A percentile compares a stretch with the other conserved stretches of the same genome.
phyloP scores from a whole-genome alignment of 306 rosid species.

The Cucumis sativus region Cucumber_9930_V3 NC_026655.2:31452501-31453000 shows the following conservation, averaged over 20 bases:
- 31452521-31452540: background rate
- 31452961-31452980: background rate
- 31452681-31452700: background rate
- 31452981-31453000: background rate
- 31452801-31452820: background rate
- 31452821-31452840: slow-evolving; percentile 1
- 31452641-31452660: no score
- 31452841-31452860: slow-evolving; percentile 7
- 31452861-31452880: slow-evolving; percentile 8
- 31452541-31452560: background rate
- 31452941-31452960: background rate
- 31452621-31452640: no score
- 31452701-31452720: background rate
- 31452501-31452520: background rate
- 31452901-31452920: background rate
- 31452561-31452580: background rate
- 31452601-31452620: no score
- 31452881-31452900: background rate
- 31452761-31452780: background rate
- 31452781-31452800: background rate
- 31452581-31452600: background rate
- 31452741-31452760: background rate
- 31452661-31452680: background rate
- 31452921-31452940: background rate
- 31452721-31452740: background rate